These are phyloP conservation scores for Kodamaea suecica DNA, from an alignment of 1,139 yeast species.

Conservation along the genomic window DNA sequence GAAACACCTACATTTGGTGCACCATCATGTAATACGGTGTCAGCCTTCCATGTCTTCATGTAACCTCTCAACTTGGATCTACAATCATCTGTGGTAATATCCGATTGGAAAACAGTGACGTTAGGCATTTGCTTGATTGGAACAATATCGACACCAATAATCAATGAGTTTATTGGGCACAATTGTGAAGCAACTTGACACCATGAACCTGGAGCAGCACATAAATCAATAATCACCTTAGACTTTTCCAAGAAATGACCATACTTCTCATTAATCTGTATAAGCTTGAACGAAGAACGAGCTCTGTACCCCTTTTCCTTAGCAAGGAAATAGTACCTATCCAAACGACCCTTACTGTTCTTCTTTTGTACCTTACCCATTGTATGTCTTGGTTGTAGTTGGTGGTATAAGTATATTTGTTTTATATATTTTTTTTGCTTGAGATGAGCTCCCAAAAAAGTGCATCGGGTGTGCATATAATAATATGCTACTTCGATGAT, in stretches of 20 bases:
- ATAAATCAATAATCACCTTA: slow-evolving; percentile 94
- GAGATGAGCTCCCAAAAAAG: too few relatives aligned
- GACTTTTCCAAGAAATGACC: slow-evolving; percentile 94
- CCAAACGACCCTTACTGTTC: slow-evolving; percentile 98
- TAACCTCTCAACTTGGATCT: slow-evolving; percentile 90
- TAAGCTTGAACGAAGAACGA: slow-evolving; percentile 94
- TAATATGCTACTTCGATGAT: background rate
- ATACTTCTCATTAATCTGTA: slow-evolving; percentile 93
- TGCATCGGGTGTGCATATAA: slow-evolving; percentile 2
- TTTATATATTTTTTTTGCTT: background rate
- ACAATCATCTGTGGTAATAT: slow-evolving; percentile 97
- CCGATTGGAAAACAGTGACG: slow-evolving; percentile 91
- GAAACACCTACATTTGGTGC: slow-evolving; percentile 99
- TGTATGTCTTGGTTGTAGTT: slow-evolving; percentile 1
- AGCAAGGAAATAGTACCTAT: slow-evolving; percentile 91
- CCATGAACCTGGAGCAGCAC: slow-evolving; percentile 99
- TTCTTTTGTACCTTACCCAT: slow-evolving; percentile 97
- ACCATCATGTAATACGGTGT: slow-evolving; percentile 97
- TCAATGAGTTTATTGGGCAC: slow-evolving; percentile 88
- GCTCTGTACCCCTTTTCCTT: slow-evolving; percentile 98
- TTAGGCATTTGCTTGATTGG: slow-evolving; percentile 95
- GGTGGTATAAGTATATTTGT: background rate
- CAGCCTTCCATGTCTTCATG: slow-evolving; percentile 99
- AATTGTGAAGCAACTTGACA: slow-evolving; percentile 96
- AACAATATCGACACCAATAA: slow-evolving; percentile 96